Base-by-base conservation (phyloP, 2,329 filamentous ascomycete genomes). In the Talaromyces sp. region DNA sequence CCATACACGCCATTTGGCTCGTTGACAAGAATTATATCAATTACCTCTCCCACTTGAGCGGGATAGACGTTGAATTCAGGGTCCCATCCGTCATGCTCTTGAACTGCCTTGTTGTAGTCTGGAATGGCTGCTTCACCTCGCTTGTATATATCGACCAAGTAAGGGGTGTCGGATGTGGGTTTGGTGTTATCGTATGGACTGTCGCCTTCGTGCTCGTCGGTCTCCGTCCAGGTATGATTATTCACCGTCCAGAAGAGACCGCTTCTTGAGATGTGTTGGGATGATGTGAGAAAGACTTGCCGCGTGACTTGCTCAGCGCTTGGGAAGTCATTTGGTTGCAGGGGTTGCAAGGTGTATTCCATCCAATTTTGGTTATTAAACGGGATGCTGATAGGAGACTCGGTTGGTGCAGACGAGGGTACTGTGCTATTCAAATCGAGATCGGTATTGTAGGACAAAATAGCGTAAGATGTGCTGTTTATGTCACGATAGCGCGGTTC, bases 61-160 rank as follows among this genome's bases (percentile, higher is more conserved):
- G 78, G 75, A 63, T 71, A 81, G 0, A 75, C 72, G 4, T 71
- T 68, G 0, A 71, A 73, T 4, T 67, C 56, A 0, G 76, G 76
- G 63, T 82, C 80, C 70, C 74, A 80, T 24, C 78, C 78, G 24
- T 66, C 67, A 58, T 78, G 76, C 4, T 63, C 63, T 14, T 56
- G 8, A 2, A 79, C 41, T 0, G 78, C 77, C 4, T 68, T 71
- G 1, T 70, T 68, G 62, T 78, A 79, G 62, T 77, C 70, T 14
- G 78, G 78, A 56, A 77, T 73, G 0, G 73, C 72, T 4, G 69
- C 65, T 7, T 73, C 67, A 10, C 72, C 73, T 53, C 75, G 68
- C 50, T 70, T 67, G 68, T 80, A 81, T 35, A 82, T 76, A 56
- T 77, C 68, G 32, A 81, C 75, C 0, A 84, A 72, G 68, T 82